Evolutionary conservation across 1,284 basidiomycete genomes (phyloP), one percentile per base, ranked within the genome.

Genomic region (Gomphus bonarii): DNA sequence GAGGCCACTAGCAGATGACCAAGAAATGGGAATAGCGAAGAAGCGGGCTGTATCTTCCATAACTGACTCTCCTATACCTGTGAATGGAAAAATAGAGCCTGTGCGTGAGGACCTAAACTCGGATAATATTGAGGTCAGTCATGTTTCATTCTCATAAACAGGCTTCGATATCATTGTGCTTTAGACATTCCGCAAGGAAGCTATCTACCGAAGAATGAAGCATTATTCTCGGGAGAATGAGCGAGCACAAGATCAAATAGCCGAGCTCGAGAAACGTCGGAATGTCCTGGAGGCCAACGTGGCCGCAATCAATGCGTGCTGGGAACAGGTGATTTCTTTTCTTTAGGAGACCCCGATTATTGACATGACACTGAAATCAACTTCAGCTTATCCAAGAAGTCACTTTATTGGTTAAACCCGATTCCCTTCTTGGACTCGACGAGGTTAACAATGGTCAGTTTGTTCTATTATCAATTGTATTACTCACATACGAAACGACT

Each of bases 121-220:
- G 61, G 79, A 81, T 71, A 80, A 81, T 65, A 75, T 91, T 61
- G 88, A 91, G 82, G 88, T 88, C 44, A 43, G 48, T 40, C 35
- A 43, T 46, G 49, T 2, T 49, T 42, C 11, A 42, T 50, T 16
- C 58, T 48, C 10, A 48, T 36, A 46, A 20, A 35, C 28, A 20
- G 57, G 50, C 36, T 60, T 57, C 61, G 53, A 58, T 55, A 16
- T 44, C 10, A 44, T 42, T 35, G 38, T 16, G 11, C 47, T 59
- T 50, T 62, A 90, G 85, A 71, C 76, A 20, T 87, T 87, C 68
- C 84, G 91, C 59, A 97, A 97, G 72, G 91, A 95, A 67, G 94
- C 94, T 44, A 88, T 97, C 54, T 95, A 85, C 69, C 79, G 94
- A 50, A 80, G 91, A 61, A 94, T 97, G 91, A 87, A 81, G 65